Evolutionary conservation across 1,284 basidiomycete species (phyloP).

Genomic region (Sporisorium graminicola): DNA sequence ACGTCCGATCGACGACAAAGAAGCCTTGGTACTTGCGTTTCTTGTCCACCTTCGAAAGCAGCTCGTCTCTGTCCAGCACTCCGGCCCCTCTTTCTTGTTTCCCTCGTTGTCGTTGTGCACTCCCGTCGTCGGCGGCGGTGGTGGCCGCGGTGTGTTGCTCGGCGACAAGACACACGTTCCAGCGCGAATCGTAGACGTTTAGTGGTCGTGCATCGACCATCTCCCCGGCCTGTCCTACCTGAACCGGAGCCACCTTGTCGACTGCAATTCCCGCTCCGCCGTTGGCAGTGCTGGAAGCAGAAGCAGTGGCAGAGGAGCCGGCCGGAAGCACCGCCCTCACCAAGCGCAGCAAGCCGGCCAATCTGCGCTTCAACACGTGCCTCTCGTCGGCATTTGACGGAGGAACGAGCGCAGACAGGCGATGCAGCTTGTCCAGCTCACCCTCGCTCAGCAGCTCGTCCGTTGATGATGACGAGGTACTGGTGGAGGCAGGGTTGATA

Average conservation of each 20-base stretch:
- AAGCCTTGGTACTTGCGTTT: conserved; percentile 16
- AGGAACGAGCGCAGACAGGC: conserved; percentile 34
- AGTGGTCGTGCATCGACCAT: conserved; percentile 29
- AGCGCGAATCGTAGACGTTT: not conserved
- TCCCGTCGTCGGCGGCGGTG: too few species aligned
- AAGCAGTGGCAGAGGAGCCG: too few species aligned
- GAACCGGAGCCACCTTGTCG: not conserved
- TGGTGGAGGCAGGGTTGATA: not conserved
- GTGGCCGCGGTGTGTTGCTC: not conserved
- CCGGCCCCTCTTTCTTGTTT: not conserved
- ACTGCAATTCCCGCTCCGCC: too few species aligned
- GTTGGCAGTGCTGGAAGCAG: not conserved
- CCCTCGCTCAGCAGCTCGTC: conserved; percentile 13
- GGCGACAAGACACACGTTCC: conserved; percentile 12
- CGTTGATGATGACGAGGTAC: not conserved
- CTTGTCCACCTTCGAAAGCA: conserved; percentile 6
- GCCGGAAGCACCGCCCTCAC: conserved; percentile 19
- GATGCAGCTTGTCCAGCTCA: conserved; percentile 42
- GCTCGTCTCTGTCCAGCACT: conserved; percentile 16
- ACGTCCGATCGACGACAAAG: conserved; percentile 41
- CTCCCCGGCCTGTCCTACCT: not conserved
- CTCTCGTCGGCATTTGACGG: conserved; percentile 11
- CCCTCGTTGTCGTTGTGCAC: not conserved
- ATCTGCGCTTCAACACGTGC: conserved; percentile 15
- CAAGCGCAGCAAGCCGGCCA: conserved; percentile 29